phyloP scores from a whole-genome alignment of 1,139 yeast species.

The Geotrichum fermentans region DNA sequence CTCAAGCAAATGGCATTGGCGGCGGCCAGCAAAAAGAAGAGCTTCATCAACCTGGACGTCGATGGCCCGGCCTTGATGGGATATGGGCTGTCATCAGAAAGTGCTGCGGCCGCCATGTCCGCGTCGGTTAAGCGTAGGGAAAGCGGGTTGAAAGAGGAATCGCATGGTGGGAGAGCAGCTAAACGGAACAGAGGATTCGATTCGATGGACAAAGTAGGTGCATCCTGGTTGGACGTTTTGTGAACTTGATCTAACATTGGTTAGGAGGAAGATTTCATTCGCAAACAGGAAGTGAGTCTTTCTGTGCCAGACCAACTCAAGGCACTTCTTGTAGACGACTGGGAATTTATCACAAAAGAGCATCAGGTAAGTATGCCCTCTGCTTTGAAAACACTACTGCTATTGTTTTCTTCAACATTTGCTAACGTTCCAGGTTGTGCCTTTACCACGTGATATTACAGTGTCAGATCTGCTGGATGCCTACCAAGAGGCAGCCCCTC shows the following conservation, averaged over 20 bases:
- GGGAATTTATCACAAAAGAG: constrained; percentile 85
- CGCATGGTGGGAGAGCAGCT: constrained; percentile 19
- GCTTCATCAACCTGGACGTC: constrained; percentile 15
- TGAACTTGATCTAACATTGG: background rate
- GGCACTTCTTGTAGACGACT: constrained; percentile 75
- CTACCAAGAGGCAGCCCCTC: constrained; percentile 37
- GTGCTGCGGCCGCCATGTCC: background rate
- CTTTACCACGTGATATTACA: constrained; percentile 53
- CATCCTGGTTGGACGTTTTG: background rate
- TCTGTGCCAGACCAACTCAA: constrained; percentile 63
- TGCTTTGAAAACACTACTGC: background rate
- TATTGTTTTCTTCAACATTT: too few relatives aligned
- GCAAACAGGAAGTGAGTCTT: constrained; percentile 49
- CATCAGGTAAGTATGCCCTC: constrained; percentile 41
- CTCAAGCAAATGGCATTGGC: constrained; percentile 49
- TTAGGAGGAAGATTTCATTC: constrained; percentile 38
- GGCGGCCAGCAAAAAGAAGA: constrained; percentile 30
- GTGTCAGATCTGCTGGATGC: constrained; percentile 51
- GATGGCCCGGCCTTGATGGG: constrained; percentile 12
- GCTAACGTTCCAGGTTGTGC: constrained; percentile 39
- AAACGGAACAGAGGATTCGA: constrained; percentile 39
- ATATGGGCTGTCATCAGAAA: background rate
- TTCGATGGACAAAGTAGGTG: constrained; percentile 35
- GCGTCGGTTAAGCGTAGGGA: constrained; percentile 3
- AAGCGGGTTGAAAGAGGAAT: constrained; percentile 10